These are phyloP conservation scores for Corinectria fuckeliana DNA, from an alignment of 2,329 filamentous ascomycete genomes.

Conservation along the genomic window DNA sequence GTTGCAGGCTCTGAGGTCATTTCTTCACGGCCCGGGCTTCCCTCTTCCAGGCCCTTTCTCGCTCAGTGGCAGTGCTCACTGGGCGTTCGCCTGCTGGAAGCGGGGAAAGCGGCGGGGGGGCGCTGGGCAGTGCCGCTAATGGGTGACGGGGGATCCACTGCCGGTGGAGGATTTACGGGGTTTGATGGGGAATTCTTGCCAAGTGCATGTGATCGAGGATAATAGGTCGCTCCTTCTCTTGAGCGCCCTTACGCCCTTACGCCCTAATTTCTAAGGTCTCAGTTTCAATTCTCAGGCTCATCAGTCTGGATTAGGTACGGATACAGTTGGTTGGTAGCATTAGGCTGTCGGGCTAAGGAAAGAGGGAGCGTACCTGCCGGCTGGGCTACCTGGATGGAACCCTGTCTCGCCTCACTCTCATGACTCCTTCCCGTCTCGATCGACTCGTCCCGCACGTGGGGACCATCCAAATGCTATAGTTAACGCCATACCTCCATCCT, in stretches of 20 bases:
- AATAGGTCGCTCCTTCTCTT: background rate
- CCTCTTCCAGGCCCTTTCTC: background rate
- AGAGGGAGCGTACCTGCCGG: background rate
- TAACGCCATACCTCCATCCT: conserved; percentile 6
- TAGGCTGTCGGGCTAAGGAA: background rate
- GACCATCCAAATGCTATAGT: conserved; percentile 1
- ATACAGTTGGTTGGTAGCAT: background rate
- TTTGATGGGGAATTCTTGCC: conserved; percentile 17
- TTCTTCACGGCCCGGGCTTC: background rate
- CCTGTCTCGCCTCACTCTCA: conserved; percentile 3
- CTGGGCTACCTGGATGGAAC: conserved; percentile 3
- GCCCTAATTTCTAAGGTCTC: background rate
- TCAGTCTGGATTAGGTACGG: background rate
- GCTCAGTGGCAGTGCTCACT: no score
- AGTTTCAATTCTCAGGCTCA: background rate
- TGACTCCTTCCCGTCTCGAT: background rate
- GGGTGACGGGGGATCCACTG: background rate
- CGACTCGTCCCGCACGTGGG: conserved; percentile 11
- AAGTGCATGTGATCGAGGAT: conserved; percentile 16
- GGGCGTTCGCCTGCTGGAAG: conserved; percentile 3
- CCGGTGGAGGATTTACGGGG: conserved; percentile 13
- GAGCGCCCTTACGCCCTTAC: background rate
- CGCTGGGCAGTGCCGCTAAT: background rate
- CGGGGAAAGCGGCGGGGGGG: background rate
- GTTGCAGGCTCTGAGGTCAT: conserved; percentile 7